These are phyloP conservation scores for Phytophthora litchii DNA, from an alignment of 352 stramenopile genomes.

Conservation along the genomic window DNA sequence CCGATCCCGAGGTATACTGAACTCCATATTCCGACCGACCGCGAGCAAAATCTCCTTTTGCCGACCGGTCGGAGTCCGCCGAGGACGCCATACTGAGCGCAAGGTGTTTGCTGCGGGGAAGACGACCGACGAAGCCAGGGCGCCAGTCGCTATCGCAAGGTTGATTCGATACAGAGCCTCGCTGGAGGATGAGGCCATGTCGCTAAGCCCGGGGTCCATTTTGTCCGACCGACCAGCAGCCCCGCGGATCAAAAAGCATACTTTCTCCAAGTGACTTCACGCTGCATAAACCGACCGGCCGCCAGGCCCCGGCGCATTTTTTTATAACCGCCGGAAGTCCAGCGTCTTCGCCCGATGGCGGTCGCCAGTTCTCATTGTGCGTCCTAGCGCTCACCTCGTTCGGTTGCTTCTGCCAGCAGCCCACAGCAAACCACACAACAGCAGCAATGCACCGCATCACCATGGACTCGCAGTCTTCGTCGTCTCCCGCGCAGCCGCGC, in stretches of 20 bases:
- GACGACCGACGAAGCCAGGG: constrained; percentile 23
- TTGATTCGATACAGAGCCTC: background rate
- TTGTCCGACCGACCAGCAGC: constrained; percentile 35
- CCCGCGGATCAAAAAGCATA: constrained; percentile 27
- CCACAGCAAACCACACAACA: background rate
- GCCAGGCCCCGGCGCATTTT: constrained; percentile 30
- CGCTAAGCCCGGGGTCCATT: constrained; percentile 19
- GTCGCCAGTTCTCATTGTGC: constrained; percentile 40
- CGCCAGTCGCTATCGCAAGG: constrained; percentile 22
- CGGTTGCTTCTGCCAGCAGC: background rate
- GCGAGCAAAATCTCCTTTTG: background rate
- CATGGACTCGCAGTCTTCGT: constrained; percentile 9
- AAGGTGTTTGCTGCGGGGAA: constrained; percentile 24
- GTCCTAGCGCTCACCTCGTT: constrained; percentile 9
- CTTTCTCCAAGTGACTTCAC: constrained; percentile 9
- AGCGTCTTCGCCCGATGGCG: constrained; percentile 24
- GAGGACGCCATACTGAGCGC: constrained; percentile 17
- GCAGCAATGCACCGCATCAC: constrained; percentile 14
- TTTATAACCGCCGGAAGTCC: constrained; percentile 35
- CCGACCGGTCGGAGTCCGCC: constrained; percentile 4
- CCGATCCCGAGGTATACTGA: constrained; percentile 39
- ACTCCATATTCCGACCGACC: constrained; percentile 52
- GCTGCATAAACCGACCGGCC: constrained; percentile 37
- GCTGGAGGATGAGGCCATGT: background rate
- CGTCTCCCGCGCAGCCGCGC: background rate